A percentile compares a stretch with the other conserved stretches of the same genome.
These are phyloP conservation scores for Colletotrichum neosansevieriae DNA, from an alignment of 2,329 filamentous ascomycete species.

Conservation along the genomic window DNA sequence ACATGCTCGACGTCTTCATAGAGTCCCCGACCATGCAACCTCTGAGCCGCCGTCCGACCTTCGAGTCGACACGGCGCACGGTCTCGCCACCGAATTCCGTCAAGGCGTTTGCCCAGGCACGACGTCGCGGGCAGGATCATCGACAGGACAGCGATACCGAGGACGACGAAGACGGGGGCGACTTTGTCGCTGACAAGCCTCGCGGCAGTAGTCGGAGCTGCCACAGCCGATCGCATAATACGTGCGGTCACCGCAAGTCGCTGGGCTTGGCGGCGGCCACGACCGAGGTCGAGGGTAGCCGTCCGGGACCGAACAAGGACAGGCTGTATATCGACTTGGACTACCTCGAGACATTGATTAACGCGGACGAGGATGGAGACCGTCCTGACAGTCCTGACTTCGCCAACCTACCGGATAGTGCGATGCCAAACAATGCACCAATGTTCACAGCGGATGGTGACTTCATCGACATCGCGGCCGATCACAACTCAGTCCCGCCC, in stretches of 20 bases:
- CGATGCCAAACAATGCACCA: conserved; percentile 54
- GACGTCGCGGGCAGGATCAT: conserved; percentile 80
- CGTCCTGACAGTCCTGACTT: conserved; percentile 48
- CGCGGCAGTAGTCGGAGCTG: conserved; percentile 74
- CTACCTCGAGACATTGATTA: conserved; percentile 90
- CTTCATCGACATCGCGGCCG: conserved; percentile 63
- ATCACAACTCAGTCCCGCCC: conserved; percentile 47
- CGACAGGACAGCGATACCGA: conserved; percentile 52
- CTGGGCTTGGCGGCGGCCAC: conserved; percentile 69
- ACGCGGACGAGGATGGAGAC: conserved; percentile 61
- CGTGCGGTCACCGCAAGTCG: conserved; percentile 65
- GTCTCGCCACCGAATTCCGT: conserved; percentile 84
- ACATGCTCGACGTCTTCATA: not conserved
- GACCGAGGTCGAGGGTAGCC: conserved; percentile 78
- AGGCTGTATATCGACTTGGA: conserved; percentile 91
- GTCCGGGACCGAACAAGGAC: conserved; percentile 76
- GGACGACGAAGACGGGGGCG: conserved; percentile 50
- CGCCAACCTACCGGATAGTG: conserved; percentile 62
- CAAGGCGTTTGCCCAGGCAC: conserved; percentile 93
- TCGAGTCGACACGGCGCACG: conserved; percentile 59
- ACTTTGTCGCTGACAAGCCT: conserved; percentile 70
- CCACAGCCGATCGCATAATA: conserved; percentile 67
- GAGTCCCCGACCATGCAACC: conserved; percentile 18
- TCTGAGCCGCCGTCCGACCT: conserved; percentile 62
- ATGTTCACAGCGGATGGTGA: conserved; percentile 67